Evolutionary conservation across 768 basidiomycete species (phyloP).

Genomic region (Candolleomyces aberdarensis): DNA sequence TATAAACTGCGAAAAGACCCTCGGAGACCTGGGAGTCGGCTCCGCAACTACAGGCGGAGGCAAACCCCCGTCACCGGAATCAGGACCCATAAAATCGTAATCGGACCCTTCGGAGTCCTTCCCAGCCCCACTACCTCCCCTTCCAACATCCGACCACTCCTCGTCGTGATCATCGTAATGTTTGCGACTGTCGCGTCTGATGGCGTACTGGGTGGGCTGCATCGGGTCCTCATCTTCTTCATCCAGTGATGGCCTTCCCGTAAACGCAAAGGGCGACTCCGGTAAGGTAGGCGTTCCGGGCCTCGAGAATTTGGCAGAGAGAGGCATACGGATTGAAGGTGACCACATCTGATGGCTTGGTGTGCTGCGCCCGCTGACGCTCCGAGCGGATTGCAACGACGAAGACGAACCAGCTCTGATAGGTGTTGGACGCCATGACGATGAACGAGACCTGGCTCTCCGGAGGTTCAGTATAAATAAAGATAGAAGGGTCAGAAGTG

Average conservation of each 20-base stretch:
- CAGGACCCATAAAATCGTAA: conserved; percentile 3
- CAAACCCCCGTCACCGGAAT: conserved; percentile 1
- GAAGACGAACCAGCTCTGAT: conserved; percentile 11
- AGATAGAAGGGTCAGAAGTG: conserved; percentile 49
- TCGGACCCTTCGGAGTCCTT: conserved; percentile 16
- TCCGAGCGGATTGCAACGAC: conserved; percentile 14
- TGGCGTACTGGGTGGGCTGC: conserved; percentile 48
- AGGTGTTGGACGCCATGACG: conserved; percentile 14
- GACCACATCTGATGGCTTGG: conserved; percentile 3
- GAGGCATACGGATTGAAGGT: conserved; percentile 8
- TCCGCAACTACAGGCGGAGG: conserved; percentile 1
- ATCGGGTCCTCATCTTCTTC: conserved; percentile 51
- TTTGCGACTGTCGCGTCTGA: conserved; percentile 31
- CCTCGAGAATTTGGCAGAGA: conserved; percentile 12
- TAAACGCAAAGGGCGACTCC: conserved; percentile 20
- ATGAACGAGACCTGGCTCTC: conserved; percentile 14
- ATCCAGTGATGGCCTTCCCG: conserved; percentile 35
- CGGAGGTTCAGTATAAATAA: conserved; percentile 41
- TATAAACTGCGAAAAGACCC: conserved; percentile 30
- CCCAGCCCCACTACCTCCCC: not conserved
- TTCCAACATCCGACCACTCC: conserved; percentile 31
- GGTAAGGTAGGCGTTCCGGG: conserved; percentile 34
- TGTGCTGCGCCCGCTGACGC: not conserved
- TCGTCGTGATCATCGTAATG: conserved; percentile 29
- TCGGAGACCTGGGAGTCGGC: conserved; percentile 10